Percentiles rank a stretch among this genome's conserved stretches.
Conservation (phyloP, 1,139 yeast species). For the Yamadazyma friedrichii region DNA sequence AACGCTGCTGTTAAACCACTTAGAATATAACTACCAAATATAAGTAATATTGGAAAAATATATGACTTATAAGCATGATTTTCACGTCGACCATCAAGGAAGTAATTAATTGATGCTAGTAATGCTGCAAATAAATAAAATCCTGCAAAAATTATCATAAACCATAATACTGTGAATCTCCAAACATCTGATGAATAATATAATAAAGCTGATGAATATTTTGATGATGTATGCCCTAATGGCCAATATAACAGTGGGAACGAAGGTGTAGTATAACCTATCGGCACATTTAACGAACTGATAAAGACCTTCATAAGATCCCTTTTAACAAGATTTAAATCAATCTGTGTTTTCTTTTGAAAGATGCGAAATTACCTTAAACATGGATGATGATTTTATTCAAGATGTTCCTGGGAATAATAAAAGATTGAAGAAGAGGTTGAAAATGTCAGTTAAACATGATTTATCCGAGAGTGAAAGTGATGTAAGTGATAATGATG, state of each 20-base stretch:
- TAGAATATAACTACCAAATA: constrained; percentile 44
- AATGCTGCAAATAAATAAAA: constrained; percentile 67
- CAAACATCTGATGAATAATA: constrained; percentile 77
- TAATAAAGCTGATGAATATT: constrained; percentile 55
- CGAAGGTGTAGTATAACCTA: constrained; percentile 74
- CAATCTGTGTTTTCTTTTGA: neutral
- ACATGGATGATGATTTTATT: constrained; percentile 15
- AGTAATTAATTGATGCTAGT: constrained; percentile 51
- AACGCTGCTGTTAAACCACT: constrained; percentile 66
- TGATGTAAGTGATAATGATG: too few species aligned
- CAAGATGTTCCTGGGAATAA: constrained; percentile 28
- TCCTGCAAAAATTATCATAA: constrained; percentile 61
- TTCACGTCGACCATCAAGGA: constrained; percentile 22
- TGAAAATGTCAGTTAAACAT: constrained; percentile 21
- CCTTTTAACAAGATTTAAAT: too few species aligned
- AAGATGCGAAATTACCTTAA: neutral
- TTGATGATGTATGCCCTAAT: constrained; percentile 35
- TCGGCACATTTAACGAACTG: constrained; percentile 55
- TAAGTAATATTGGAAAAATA: constrained; percentile 23
- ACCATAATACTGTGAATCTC: constrained; percentile 82
- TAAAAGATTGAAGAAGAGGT: constrained; percentile 20
- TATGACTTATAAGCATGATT: constrained; percentile 9
- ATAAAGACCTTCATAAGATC: constrained; percentile 28
- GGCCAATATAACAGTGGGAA: constrained; percentile 89
- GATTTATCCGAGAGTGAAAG: constrained; percentile 21